Conservation (phyloP, 2,329 filamentous ascomycete genomes). For the Colletotrichum eremochloae region DNA sequence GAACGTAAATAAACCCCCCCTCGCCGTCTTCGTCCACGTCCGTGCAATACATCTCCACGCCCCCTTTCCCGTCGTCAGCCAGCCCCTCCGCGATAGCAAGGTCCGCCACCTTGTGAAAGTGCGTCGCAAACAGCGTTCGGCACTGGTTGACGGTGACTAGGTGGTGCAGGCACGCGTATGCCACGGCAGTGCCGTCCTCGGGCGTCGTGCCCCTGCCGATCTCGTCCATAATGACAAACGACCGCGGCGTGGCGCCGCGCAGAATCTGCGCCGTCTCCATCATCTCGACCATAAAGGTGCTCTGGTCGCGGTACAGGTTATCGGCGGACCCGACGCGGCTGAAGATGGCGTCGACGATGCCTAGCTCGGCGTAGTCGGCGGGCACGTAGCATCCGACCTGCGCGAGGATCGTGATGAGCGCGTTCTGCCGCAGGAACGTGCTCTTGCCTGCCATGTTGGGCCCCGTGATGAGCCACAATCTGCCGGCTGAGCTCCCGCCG, state of each 20-base stretch:
- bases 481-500: slow-evolving; percentile 65
- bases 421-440: slow-evolving; percentile 95
- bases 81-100: slow-evolving; percentile 71
- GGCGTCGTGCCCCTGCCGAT: slow-evolving; percentile 95
- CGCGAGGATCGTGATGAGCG: slow-evolving; percentile 91
- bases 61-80: slow-evolving; percentile 49
- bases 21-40: slow-evolving; percentile 82
- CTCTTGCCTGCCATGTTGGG: slow-evolving; percentile 99
- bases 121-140: slow-evolving; percentile 91
- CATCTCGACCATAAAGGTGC: slow-evolving; percentile 99
- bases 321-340: slow-evolving; percentile 94
- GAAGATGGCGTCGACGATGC: slow-evolving; percentile 96
- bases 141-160: slow-evolving; percentile 82
- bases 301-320: slow-evolving; percentile 93
- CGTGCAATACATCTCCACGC: slow-evolving; percentile 85
- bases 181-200: slow-evolving; percentile 90
- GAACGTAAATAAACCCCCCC: slow-evolving; percentile 86
- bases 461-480: slow-evolving; percentile 77
- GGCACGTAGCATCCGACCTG: slow-evolving; percentile 95
- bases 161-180: slow-evolving; percentile 89
- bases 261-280: slow-evolving; percentile 94
- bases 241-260: slow-evolving; percentile 83
- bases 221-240: slow-evolving; percentile 98
- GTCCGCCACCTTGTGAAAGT: slow-evolving; percentile 89
- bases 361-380: slow-evolving; percentile 85